Conservation (phyloP, 306 rosid genomes). For the Casuarina glauca region DNA sequence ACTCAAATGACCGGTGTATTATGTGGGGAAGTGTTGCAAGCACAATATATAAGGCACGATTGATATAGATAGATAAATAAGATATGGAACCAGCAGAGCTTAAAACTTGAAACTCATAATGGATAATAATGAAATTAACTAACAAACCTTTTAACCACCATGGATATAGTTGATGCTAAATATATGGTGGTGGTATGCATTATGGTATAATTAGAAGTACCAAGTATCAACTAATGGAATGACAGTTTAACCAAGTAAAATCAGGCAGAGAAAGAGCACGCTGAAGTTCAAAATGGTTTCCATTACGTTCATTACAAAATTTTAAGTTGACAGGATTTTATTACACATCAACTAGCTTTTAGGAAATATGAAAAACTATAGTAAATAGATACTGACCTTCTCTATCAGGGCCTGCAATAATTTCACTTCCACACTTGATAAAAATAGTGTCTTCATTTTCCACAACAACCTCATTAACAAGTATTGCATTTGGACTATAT, state of each 20-base stretch:
- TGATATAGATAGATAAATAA: too few relatives aligned
- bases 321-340: not conserved
- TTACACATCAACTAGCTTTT: not conserved
- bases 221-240: not conserved
- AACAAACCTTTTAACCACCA: not conserved
- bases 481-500: slow-evolving; percentile 53
- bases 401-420: slow-evolving; percentile 56
- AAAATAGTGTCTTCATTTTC: slow-evolving; percentile 40
- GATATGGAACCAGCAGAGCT: too few relatives aligned
- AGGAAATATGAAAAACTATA: slow-evolving; percentile 3
- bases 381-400: slow-evolving; percentile 50
- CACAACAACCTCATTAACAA: slow-evolving; percentile 60
- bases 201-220: not conserved
- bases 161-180: not conserved
- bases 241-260: not conserved
- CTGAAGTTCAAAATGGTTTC: not conserved
- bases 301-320: not conserved
- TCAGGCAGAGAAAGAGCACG: not conserved
- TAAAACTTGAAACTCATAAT: too few relatives aligned
- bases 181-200: not conserved
- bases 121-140: not conserved
- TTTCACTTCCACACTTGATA: slow-evolving; percentile 73
- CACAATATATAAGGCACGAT: too few relatives aligned
- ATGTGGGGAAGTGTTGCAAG: too few relatives aligned
- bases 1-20: too few relatives aligned